Conservation (phyloP, 306 rosid species). For the Cucumis cinereus region DNA sequence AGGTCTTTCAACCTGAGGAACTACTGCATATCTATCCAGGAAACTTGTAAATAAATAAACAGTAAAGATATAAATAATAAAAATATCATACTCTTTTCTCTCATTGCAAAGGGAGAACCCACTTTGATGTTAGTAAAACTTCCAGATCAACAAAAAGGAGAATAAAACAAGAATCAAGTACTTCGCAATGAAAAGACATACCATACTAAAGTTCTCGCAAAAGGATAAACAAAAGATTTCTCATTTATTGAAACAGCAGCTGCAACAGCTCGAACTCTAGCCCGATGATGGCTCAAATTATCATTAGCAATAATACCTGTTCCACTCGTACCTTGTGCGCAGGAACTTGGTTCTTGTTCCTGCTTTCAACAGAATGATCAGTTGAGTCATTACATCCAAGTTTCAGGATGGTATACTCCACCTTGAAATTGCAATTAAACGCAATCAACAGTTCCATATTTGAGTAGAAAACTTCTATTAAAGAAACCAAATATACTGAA, state of each 20-base stretch:
- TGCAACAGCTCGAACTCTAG: slow-evolving; percentile 85
- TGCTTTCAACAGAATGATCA: slow-evolving; percentile 19
- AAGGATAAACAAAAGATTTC: slow-evolving; percentile 58
- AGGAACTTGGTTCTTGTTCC: slow-evolving; percentile 31
- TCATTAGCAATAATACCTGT: slow-evolving; percentile 32
- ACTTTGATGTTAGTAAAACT: background rate
- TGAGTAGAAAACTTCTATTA: background rate
- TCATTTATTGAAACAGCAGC: slow-evolving; percentile 83
- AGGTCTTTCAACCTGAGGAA: slow-evolving; percentile 38
- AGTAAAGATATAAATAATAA: background rate
- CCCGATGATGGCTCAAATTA: slow-evolving; percentile 56
- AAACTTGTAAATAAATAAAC: slow-evolving; percentile 29
- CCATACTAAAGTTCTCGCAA: slow-evolving; percentile 56
- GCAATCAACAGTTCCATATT: background rate
- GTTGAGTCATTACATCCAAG: background rate
- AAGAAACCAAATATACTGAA: background rate
- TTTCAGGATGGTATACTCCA: background rate
- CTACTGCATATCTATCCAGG: slow-evolving; percentile 44
- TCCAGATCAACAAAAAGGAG: background rate
- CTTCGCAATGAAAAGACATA: slow-evolving; percentile 20
- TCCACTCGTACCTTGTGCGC: slow-evolving; percentile 36
- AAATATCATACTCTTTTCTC: background rate
- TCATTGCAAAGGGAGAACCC: background rate
- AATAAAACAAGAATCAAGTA: background rate
- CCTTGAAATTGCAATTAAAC: background rate